Evolutionary conservation across 202 grass and related monocot genomes (phyloP).

Genomic region (Schoenoplectus triqueter): DNA sequence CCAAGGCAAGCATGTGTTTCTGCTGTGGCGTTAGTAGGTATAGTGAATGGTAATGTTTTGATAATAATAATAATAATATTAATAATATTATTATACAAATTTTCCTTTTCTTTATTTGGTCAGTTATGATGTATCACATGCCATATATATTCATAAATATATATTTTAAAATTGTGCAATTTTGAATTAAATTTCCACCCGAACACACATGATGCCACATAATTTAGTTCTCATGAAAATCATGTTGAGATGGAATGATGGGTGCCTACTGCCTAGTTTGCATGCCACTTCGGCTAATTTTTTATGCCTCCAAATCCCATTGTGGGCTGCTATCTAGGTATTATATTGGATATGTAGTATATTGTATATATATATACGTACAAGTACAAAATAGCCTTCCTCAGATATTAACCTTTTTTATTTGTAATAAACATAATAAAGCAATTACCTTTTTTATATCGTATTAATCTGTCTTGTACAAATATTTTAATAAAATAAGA

Average conservation of each 20-base stretch:
- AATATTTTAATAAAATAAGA: not conserved
- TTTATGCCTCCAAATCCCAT: not conserved
- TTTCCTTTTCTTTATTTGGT: not conserved
- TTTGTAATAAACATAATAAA: no score
- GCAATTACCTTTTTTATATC: not conserved
- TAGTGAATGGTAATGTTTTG: not conserved
- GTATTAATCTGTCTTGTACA: not conserved
- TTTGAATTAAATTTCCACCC: not conserved
- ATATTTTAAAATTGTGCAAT: not conserved
- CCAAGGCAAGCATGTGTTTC: not conserved
- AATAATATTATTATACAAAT: not conserved
- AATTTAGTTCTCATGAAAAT: not conserved
- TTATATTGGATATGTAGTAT: not conserved
- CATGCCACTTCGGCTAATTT: conserved; percentile 22
- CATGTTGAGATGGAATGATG: not conserved
- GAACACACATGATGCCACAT: not conserved
- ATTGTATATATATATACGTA: not conserved
- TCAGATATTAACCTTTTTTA: no score
- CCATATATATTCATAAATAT: no score
- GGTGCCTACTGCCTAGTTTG: conserved; percentile 11
- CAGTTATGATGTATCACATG: no score
- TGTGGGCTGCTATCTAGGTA: not conserved
- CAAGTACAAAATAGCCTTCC: not conserved
- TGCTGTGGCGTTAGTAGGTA: not conserved
- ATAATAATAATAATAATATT: not conserved